Evolutionary conservation across 176 grass and related monocot species (phyloP), one percentile per base, ranked within the genome.

Genomic region (Bolboschoenus planiculmis): DNA sequence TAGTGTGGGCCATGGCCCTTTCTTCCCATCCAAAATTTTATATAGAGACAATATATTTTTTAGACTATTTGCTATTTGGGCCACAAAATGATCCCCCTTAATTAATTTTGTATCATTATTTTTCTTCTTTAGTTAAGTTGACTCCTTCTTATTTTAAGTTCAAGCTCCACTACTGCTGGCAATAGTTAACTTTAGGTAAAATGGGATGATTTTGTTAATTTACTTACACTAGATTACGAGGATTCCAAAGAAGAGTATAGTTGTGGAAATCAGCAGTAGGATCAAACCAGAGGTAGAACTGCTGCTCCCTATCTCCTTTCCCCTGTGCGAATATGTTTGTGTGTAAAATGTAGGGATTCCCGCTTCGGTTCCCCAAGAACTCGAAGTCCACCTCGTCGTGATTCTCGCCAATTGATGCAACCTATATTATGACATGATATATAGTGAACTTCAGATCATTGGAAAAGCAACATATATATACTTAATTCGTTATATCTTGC

Each of bases 311-410:
- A 62, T 81, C n/a, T 11, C 88, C 90, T 68, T 24, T 58, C 0
- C 88, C 85, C 18, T 85, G 75, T 4, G 60, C 53, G 81, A 89
- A 92, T 56, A 92, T 64, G 79, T 92, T 92, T 4, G 85, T 92
- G 60, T 90, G 91, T 36, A 84, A 61, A 57, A 87, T 42, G 64
- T 89, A 91, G 3, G 90, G 90, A 51, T 84, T 55, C 29, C 65
- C 89, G 10, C 55, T 81, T 35, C 0, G 11, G 73, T 91, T 55
- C 9, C 73, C 71, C 58, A 92, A 46, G 74, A 88, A 90, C 82
- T 92, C 91, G 36, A 92, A 88, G 66, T 92, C 91, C 35, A 92
- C 67, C 88, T 92, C 88, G 31, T 92, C 87, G 42, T 92, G 85
- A 7, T 80, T 84, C 37, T 83, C 84, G 0, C 85, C 88, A 1